phyloP scores from a whole-genome alignment of 2,329 filamentous ascomycete genomes.

The Talaromyces funiculosus region DNA sequence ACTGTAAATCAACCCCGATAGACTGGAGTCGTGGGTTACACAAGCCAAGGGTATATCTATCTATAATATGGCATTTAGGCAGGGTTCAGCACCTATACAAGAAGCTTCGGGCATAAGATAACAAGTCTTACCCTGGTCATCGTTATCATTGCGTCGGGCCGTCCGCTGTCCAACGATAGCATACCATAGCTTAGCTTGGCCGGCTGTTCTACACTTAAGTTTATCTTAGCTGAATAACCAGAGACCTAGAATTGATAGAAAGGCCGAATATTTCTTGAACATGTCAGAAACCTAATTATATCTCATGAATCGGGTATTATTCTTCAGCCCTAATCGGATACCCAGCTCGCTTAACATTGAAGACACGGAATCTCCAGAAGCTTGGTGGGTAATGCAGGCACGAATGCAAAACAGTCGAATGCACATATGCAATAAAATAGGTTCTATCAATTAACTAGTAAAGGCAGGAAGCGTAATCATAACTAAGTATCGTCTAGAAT shows the following conservation, averaged over 20 bases:
- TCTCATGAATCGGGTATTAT: not conserved
- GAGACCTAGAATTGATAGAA: not conserved
- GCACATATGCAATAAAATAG: too few species aligned
- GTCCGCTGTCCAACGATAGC: not conserved
- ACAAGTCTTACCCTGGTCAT: not conserved
- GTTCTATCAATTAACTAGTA: too few species aligned
- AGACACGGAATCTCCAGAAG: not conserved
- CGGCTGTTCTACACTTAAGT: not conserved
- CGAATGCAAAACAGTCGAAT: not conserved
- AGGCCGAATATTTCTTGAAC: not conserved
- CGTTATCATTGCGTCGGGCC: not conserved
- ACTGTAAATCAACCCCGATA: not conserved
- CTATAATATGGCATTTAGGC: not conserved
- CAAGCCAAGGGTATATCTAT: not conserved
- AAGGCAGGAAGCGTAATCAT: not conserved
- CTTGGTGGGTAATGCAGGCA: not conserved
- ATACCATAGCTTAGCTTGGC: not conserved
- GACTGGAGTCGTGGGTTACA: not conserved
- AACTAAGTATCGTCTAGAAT: not conserved
- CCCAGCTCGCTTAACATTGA: too few species aligned
- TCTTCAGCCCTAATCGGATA: not conserved
- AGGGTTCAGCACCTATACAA: too few species aligned
- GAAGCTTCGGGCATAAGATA: not conserved
- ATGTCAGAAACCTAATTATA: not conserved
- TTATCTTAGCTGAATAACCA: not conserved